phyloP scores from a whole-genome alignment of 1,284 basidiomycete genomes.

The Cutaneotrichosporon dermatis region DNA sequence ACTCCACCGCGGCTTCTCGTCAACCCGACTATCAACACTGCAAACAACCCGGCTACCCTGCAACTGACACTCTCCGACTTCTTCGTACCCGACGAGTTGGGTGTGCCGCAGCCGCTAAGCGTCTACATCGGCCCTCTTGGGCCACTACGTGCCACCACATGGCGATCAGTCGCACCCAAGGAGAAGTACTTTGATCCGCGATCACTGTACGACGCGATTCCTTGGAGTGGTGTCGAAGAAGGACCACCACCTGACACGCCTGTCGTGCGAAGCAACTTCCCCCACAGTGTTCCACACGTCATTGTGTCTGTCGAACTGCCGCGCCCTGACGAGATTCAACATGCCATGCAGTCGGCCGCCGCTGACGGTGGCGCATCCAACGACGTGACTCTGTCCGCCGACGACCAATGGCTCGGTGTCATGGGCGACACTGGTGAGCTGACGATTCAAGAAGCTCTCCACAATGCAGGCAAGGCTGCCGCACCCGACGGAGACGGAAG shows the following conservation, averaged over 20 bases:
- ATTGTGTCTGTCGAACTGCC: slow-evolving; percentile 41
- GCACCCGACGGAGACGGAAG: not conserved
- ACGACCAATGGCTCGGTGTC: slow-evolving; percentile 14
- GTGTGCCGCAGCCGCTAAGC: slow-evolving; percentile 55
- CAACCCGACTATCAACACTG: slow-evolving; percentile 66
- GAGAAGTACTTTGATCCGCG: slow-evolving; percentile 22
- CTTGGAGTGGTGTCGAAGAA: slow-evolving; percentile 11
- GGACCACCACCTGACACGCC: slow-evolving; percentile 8
- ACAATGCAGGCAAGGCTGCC: slow-evolving; percentile 20
- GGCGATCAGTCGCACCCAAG: slow-evolving; percentile 35
- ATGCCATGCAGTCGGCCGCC: slow-evolving; percentile 20
- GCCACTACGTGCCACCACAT: slow-evolving; percentile 56
- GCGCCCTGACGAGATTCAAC: slow-evolving; percentile 25
- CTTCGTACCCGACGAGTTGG: slow-evolving; percentile 45
- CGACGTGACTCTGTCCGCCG: not conserved
- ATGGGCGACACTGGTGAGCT: slow-evolving; percentile 17
- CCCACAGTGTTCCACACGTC: slow-evolving; percentile 30
- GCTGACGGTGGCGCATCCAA: not conserved
- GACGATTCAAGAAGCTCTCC: slow-evolving; percentile 29
- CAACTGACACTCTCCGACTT: slow-evolving; percentile 81
- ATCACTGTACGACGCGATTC: slow-evolving; percentile 16
- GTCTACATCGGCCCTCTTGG: slow-evolving; percentile 86
- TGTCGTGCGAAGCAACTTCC: slow-evolving; percentile 31
- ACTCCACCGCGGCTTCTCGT: slow-evolving; percentile 83
- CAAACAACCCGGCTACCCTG: slow-evolving; percentile 56